A percentile compares a stretch with the other conserved stretches of the same genome.
Evolutionary conservation across 2,329 filamentous ascomycete species (phyloP).

Genomic region (Penicillium sp.): DNA sequence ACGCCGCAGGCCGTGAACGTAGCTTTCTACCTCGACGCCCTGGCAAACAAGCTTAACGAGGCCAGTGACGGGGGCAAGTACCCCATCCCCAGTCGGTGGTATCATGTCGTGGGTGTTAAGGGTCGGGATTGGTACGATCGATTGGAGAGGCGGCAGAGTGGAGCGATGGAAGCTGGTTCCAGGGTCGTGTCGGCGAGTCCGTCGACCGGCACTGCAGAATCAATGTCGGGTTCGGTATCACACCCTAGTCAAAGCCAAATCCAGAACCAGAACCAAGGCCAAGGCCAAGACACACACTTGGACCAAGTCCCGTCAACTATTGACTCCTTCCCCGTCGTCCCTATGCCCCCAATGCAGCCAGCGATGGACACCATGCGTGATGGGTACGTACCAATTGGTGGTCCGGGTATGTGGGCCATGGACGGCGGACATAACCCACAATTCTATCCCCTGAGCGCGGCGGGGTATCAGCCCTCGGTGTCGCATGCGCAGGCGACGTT

Average conservation of each 20-base stretch:
- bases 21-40: constrained; percentile 26
- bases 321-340: constrained; percentile 14
- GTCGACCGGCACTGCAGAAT: constrained; percentile 12
- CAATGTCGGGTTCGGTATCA: neutral
- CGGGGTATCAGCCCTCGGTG: constrained; percentile 16
- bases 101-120: constrained; percentile 26
- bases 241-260: neutral
- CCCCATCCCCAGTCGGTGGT: constrained; percentile 29
- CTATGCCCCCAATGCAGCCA: constrained; percentile 11
- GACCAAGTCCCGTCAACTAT: constrained; percentile 3
- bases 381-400: constrained; percentile 19
- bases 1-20: constrained; percentile 25
- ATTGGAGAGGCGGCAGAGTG: constrained; percentile 21
- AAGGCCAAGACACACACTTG: neutral
- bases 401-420: constrained; percentile 20
- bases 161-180: constrained; percentile 1
- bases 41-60: constrained; percentile 26
- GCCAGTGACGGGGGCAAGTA: constrained; percentile 29
- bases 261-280: neutral
- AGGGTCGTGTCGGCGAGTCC: constrained; percentile 9
- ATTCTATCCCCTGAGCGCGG: constrained; percentile 10
- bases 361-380: constrained; percentile 17
- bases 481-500: constrained; percentile 15
- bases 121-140: constrained; percentile 28
- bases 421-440: constrained; percentile 8